Conservation (phyloP, 1,284 basidiomycete species). For the Cystobasidium pallidum region DNA sequence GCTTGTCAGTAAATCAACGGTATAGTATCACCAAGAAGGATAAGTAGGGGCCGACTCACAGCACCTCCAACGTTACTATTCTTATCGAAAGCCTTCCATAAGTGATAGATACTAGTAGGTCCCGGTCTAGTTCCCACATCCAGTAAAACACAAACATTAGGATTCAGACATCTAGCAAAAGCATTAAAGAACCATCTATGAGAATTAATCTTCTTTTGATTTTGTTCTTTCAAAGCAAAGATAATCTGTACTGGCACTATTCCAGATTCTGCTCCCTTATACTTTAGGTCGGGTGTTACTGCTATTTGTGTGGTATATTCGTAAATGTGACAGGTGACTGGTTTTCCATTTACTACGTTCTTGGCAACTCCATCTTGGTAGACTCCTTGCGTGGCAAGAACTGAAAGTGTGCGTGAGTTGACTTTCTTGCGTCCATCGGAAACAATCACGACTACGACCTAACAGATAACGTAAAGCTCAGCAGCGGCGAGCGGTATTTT, state of each 20-base stretch:
- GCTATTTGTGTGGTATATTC: conserved; percentile 48
- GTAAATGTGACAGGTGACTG: conserved; percentile 54
- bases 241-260: conserved; percentile 57
- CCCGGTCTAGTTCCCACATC: conserved; percentile 95
- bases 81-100: conserved; percentile 79
- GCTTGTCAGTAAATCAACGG: too few relatives aligned
- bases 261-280: conserved; percentile 56
- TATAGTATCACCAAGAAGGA: not conserved
- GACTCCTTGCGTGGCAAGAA: conserved; percentile 71
- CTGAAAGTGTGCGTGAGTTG: conserved; percentile 79
- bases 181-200: conserved; percentile 59
- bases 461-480: not conserved
- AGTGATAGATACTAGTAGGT: conserved; percentile 84
- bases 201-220: conserved; percentile 52
- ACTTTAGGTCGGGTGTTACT: conserved; percentile 55
- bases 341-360: conserved; percentile 64
- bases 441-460: conserved; percentile 82
- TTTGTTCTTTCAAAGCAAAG: conserved; percentile 56
- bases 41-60: conserved; percentile 6
- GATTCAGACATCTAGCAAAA: conserved; percentile 58
- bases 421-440: conserved; percentile 82
- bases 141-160: conserved; percentile 89
- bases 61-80: conserved; percentile 95
- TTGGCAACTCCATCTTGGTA: conserved; percentile 59
- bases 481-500: too few relatives aligned